phyloP scores from a whole-genome alignment of 371 early-diverging fungal genomes.

The Mucor irregularis region DNA sequence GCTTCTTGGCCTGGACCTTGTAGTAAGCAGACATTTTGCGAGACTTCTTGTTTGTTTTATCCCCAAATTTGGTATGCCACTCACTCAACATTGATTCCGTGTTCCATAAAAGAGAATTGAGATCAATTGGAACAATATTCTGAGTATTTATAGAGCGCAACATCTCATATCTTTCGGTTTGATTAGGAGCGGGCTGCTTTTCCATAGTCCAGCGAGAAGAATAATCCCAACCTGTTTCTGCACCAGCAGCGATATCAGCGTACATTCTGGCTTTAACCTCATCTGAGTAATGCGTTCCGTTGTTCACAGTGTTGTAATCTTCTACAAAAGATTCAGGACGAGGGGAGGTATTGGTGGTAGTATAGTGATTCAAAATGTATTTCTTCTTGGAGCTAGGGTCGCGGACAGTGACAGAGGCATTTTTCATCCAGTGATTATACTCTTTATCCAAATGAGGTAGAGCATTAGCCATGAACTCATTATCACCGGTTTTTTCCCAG shows the following conservation, averaged over 20 bases:
- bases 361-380: conserved; percentile 57
- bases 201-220: conserved; percentile 70
- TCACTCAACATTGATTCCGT: conserved; percentile 64
- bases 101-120: conserved; percentile 82
- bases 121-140: conserved; percentile 80
- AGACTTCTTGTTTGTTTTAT: conserved; percentile 10
- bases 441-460: conserved; percentile 68
- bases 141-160: conserved; percentile 58
- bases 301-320: conserved; percentile 63
- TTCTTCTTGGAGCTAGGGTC: conserved; percentile 11
- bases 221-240: conserved; percentile 94
- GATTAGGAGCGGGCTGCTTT: conserved; percentile 24
- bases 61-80: conserved; percentile 41
- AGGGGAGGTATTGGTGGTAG: conserved; percentile 58
- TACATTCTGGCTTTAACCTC: conserved; percentile 46
- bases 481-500: conserved; percentile 57
- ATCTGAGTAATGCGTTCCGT: conserved; percentile 27
- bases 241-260: conserved; percentile 75
- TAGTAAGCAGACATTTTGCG: conserved; percentile 36
- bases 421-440: conserved; percentile 67
- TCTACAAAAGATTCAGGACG: conserved; percentile 81
- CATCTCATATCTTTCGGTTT: conserved; percentile 31
- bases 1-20: conserved; percentile 29
- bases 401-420: conserved; percentile 51
- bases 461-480: conserved; percentile 45